Evolutionary conservation across 2,329 filamentous ascomycete genomes (phyloP).

Genomic region (Chaetomium strumarium): DNA sequence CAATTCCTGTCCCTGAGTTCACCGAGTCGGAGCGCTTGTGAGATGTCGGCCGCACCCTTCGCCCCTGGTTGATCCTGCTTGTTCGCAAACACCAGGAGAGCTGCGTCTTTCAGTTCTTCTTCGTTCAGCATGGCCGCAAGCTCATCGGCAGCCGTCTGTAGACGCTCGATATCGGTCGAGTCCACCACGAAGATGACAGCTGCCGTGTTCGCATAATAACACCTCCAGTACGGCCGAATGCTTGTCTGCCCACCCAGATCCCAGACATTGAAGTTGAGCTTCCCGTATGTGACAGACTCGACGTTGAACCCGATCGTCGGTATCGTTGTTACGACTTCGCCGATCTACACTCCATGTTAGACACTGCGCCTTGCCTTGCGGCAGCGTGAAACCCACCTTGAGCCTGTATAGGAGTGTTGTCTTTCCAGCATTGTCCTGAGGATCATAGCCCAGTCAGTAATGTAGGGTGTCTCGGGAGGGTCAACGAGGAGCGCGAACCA

Average conservation of each 20-base stretch:
- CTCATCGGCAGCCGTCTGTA: constrained; percentile 90
- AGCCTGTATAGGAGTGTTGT: constrained; percentile 94
- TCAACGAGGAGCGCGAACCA: constrained; percentile 55
- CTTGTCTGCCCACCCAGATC: constrained; percentile 97
- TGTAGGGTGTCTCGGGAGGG: constrained; percentile 9
- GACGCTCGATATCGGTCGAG: constrained; percentile 91
- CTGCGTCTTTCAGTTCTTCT: constrained; percentile 89
- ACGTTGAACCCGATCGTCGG: constrained; percentile 99
- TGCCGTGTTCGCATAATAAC: constrained; percentile 98
- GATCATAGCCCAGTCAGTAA: constrained; percentile 20
- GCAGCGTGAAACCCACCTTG: constrained; percentile 57
- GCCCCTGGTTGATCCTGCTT: constrained; percentile 98
- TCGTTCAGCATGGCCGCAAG: constrained; percentile 93
- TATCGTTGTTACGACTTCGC: constrained; percentile 98
- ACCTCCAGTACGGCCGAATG: constrained; percentile 97
- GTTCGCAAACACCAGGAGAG: constrained; percentile 92
- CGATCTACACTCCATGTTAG: constrained; percentile 57
- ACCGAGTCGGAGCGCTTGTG: constrained; percentile 81
- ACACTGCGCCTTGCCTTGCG: background rate
- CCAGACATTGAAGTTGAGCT: constrained; percentile 99
- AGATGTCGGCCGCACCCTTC: constrained; percentile 94
- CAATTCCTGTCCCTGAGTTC: constrained; percentile 95
- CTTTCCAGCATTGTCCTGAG: constrained; percentile 94
- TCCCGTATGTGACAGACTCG: constrained; percentile 96
- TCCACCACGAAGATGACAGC: constrained; percentile 99